Evolutionary conservation across 1,139 yeast genomes (phyloP).

Genomic region (Petasospora rhodanensis): DNA sequence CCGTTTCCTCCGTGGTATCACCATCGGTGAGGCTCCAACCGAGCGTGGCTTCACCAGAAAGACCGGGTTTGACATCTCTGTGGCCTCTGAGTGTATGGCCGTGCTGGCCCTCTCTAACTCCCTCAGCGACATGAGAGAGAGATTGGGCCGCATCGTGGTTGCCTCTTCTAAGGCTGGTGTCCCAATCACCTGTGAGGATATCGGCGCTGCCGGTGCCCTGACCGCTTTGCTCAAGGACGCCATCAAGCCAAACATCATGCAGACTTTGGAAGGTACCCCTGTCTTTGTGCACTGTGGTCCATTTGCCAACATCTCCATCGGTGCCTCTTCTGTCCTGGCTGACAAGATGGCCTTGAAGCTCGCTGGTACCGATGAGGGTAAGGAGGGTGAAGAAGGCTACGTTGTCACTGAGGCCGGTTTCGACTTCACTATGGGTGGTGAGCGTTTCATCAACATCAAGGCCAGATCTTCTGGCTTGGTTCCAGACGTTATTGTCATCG

Average conservation of each 20-base stretch:
- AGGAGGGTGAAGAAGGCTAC: conserved; percentile 65
- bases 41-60: conserved; percentile 87
- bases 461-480: conserved; percentile 69
- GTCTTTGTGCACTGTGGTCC: conserved; percentile 99
- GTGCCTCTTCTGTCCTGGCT: conserved; percentile 92
- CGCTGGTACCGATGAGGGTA: conserved; percentile 59
- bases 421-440: conserved; percentile 99
- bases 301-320: conserved; percentile 95
- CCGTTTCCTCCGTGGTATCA: conserved; percentile 85
- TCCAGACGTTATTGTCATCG: conserved; percentile 73
- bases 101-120: conserved; percentile 86
- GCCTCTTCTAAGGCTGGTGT: conserved; percentile 79
- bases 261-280: conserved; percentile 96
- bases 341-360: conserved; percentile 93
- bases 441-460: conserved; percentile 74
- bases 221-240: conserved; percentile 96
- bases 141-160: conserved; percentile 89
- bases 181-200: conserved; percentile 93
- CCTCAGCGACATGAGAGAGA: conserved; percentile 79
- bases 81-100: conserved; percentile 98
- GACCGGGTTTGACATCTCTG: conserved; percentile 95
- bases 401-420: conserved; percentile 98
- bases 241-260: conserved; percentile 96
- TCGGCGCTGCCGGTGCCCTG: conserved; percentile 96
- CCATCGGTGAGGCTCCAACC: conserved; percentile 90